Evolutionary conservation across 2,329 filamentous ascomycete species (phyloP).

Genomic region (Fusarium miscanthi): DNA sequence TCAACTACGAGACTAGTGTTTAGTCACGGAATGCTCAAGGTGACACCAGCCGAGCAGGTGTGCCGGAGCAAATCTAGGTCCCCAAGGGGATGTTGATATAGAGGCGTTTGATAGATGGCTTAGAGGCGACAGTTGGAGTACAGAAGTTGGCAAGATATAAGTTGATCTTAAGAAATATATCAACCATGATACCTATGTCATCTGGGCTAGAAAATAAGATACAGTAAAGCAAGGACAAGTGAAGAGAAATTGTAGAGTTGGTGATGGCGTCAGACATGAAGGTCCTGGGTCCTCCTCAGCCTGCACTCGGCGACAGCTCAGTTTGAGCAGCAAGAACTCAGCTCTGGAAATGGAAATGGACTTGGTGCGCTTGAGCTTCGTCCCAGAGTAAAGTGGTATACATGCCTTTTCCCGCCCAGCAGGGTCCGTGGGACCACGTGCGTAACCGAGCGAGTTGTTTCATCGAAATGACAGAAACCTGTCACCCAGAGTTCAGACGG

Average conservation of each 20-base stretch:
- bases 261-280: background rate
- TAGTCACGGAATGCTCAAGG: background rate
- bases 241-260: too few species aligned
- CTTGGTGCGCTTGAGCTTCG: background rate
- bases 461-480: slow-evolving; percentile 16
- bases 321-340: background rate
- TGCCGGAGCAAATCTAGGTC: background rate
- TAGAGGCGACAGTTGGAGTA: background rate
- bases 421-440: slow-evolving; percentile 3
- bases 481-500: slow-evolving; percentile 2
- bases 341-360: background rate
- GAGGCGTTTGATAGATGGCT: background rate
- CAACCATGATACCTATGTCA: background rate
- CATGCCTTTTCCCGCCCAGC: background rate
- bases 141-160: background rate
- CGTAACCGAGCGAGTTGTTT: slow-evolving; percentile 25
- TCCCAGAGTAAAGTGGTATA: background rate
- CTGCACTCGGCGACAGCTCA: background rate
- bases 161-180: background rate
- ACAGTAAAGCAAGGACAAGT: background rate
- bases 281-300: background rate
- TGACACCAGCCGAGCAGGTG: background rate
- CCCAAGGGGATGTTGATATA: background rate
- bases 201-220: background rate
- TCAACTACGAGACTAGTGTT: too few species aligned